These are phyloP conservation scores for Coemansia sp. DNA, from an alignment of 371 early-diverging fungal genomes.

Conservation along the genomic window DNA sequence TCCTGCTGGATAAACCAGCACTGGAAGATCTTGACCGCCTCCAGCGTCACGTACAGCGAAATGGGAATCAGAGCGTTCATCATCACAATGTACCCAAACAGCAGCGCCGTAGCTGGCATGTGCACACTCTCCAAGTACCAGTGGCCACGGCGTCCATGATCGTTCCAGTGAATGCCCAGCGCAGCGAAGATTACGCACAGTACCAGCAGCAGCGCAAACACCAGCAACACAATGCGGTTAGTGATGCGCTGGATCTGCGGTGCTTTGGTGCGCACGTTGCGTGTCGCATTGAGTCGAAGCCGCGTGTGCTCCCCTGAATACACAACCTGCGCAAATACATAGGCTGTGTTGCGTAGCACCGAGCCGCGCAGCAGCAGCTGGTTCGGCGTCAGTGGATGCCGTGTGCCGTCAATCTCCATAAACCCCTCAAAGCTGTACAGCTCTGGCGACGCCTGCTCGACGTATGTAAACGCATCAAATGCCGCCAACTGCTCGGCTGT, in stretches of 20 bases:
- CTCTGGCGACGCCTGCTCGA: constrained; percentile 50
- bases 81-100: constrained; percentile 72
- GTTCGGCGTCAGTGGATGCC: constrained; percentile 52
- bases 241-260: constrained; percentile 64
- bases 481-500: constrained; percentile 54
- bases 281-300: constrained; percentile 70
- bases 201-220: constrained; percentile 59
- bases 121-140: constrained; percentile 47
- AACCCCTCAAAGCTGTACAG: constrained; percentile 61
- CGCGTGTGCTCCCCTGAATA: constrained; percentile 84
- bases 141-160: constrained; percentile 13
- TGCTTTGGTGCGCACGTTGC: constrained; percentile 65
- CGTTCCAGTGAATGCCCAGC: constrained; percentile 53
- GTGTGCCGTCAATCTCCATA: constrained; percentile 51
- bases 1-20: constrained; percentile 79
- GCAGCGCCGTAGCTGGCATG: constrained; percentile 50
- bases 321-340: constrained; percentile 71
- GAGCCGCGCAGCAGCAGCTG: constrained; percentile 70
- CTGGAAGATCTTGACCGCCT: constrained; percentile 58
- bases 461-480: constrained; percentile 49
- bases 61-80: constrained; percentile 82
- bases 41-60: constrained; percentile 61
- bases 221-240: constrained; percentile 66
- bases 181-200: constrained; percentile 55
- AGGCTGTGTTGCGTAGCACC: constrained; percentile 74